These are phyloP conservation scores for Piromyces finnis DNA, from an alignment of 192 early-diverging fungal genomes.

Conservation along the genomic window DNA sequence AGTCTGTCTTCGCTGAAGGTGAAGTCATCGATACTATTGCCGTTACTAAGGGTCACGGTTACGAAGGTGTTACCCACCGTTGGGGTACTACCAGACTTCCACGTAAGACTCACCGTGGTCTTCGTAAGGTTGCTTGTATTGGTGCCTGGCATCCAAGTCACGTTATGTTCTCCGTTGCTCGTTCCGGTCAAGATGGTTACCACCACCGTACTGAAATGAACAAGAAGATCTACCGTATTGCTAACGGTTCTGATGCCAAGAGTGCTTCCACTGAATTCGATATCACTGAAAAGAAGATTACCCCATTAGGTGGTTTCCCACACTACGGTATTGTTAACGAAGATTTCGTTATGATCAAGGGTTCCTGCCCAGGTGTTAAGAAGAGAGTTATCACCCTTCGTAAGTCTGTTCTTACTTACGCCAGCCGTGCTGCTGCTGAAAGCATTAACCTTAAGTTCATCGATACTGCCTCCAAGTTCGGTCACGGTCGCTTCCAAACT, in stretches of 20 bases:
- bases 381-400: constrained; percentile 95
- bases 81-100: constrained; percentile 99
- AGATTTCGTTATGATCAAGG: constrained; percentile 98
- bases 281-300: constrained; percentile 86
- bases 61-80: constrained; percentile 96
- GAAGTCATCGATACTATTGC: constrained; percentile 98
- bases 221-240: constrained; percentile 99
- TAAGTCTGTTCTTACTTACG: constrained; percentile 93
- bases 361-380: constrained; percentile 85
- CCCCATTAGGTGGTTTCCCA: constrained; percentile 97
- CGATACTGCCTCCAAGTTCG: constrained; percentile 92
- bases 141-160: constrained; percentile 94
- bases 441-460: constrained; percentile 96
- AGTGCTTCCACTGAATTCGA: constrained; percentile 93
- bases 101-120: constrained; percentile 99
- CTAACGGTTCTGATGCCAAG: constrained; percentile 51
- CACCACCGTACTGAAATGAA: constrained; percentile 99
- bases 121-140: constrained; percentile 99
- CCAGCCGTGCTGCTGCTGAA: constrained; percentile 90
- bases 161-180: constrained; percentile 90
- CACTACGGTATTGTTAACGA: constrained; percentile 97
- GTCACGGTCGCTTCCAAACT: constrained; percentile 99
- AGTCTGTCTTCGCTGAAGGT: constrained; percentile 89
- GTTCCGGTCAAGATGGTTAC: constrained; percentile 99
- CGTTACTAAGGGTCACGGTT: constrained; percentile 98